Percentiles rank a stretch among this genome's conserved stretches.
Conservation (phyloP, 805 yeast genomes). For the Wickerhamomyces pijperi region DNA sequence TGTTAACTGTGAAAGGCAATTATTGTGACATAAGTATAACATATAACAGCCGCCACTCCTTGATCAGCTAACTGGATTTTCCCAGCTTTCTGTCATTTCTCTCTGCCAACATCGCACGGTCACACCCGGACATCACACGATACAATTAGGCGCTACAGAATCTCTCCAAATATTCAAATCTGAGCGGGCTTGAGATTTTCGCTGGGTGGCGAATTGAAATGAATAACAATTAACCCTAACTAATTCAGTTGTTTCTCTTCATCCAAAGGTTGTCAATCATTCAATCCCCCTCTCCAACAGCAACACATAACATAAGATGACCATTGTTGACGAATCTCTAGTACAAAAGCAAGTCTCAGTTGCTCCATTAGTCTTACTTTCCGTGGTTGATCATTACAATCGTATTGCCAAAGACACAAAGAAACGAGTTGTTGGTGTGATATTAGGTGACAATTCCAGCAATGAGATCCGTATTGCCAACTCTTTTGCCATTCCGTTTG, state of each 20-base stretch:
- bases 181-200: background rate
- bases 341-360: conserved; percentile 61
- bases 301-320: conserved; percentile 3
- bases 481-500: conserved; percentile 95
- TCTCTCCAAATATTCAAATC: no score
- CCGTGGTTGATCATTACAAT: conserved; percentile 92
- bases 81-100: no score
- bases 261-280: no score
- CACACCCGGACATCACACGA: no score
- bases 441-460: conserved; percentile 65
- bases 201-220: background rate
- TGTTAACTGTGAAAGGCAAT: no score
- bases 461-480: conserved; percentile 67
- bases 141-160: no score
- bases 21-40: no score
- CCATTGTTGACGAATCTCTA: conserved; percentile 13
- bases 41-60: no score
- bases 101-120: no score
- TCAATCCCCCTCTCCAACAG: background rate
- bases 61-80: no score
- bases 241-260: no score
- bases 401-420: conserved; percentile 64
- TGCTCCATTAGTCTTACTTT: conserved; percentile 88
- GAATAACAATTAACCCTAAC: no score
- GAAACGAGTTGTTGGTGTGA: conserved; percentile 88